These are phyloP conservation scores for Anacardium occidentale DNA, from an alignment of 345 rosid species.

Conservation along the genomic window DNA sequence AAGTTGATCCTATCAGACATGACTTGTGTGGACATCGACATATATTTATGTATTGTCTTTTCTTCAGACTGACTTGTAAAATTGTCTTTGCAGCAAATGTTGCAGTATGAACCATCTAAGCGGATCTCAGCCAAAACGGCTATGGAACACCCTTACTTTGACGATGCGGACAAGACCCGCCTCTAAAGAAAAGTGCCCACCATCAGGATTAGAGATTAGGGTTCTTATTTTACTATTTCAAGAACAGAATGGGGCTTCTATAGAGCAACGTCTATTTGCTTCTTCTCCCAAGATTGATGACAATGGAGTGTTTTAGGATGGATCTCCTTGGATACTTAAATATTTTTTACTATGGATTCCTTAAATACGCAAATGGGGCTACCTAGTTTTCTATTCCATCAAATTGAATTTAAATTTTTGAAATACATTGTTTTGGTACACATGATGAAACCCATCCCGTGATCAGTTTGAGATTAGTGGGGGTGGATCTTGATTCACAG, in stretches of 20 bases:
- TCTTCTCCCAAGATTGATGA: constrained; percentile 53
- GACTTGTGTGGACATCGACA: no score
- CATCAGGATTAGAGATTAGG: background rate
- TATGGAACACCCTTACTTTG: constrained; percentile 92
- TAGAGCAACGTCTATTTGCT: constrained; percentile 33
- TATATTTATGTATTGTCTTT: background rate
- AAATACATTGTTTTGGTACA: no score
- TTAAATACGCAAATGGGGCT: background rate
- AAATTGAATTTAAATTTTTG: no score
- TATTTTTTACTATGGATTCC: background rate
- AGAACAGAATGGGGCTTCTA: background rate
- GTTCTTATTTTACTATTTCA: constrained; percentile 1
- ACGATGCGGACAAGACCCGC: constrained; percentile 54
- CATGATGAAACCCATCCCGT: no score
- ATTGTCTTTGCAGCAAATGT: constrained; percentile 67
- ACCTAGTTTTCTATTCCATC: no score
- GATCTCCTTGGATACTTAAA: no score
- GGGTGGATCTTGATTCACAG: no score
- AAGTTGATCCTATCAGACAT: constrained; percentile 21
- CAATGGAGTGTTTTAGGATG: background rate
- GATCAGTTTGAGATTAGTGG: no score
- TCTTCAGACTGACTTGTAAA: no score
- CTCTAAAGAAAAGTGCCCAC: constrained; percentile 35
- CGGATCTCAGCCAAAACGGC: constrained; percentile 92
- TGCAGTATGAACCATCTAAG: constrained; percentile 80